Conservation (phyloP, 805 yeast genomes). For the Suhomyces sp. region DNA sequence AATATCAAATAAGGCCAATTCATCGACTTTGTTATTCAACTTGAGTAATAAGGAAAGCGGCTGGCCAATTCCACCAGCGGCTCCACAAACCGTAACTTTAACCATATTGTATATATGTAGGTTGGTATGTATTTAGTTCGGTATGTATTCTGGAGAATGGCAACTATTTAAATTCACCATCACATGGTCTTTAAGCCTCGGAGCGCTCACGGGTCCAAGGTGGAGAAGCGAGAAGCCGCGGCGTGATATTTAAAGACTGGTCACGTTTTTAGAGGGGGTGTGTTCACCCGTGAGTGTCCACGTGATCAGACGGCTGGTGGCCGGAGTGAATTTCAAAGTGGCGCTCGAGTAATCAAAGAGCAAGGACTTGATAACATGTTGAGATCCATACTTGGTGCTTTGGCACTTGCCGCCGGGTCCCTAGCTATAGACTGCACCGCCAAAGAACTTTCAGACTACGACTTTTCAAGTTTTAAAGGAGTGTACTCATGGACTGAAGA, state of each 20-base stretch:
- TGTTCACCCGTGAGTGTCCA: neutral
- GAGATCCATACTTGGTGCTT: neutral
- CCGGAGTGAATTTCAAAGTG: neutral
- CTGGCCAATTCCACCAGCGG: constrained; percentile 50
- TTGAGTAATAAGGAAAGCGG: constrained; percentile 44
- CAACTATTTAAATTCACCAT: neutral
- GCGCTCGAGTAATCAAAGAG: neutral
- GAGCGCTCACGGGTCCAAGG: constrained; percentile 2
- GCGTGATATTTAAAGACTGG: neutral
- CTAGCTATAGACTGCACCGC: constrained; percentile 34
- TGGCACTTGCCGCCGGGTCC: constrained; percentile 7
- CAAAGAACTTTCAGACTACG: constrained; percentile 34
- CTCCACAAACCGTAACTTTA: constrained; percentile 48
- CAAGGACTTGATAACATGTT: neutral
- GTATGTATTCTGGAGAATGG: neutral
- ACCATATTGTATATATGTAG: constrained; percentile 21
- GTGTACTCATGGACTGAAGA: constrained; percentile 34
- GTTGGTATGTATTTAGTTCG: neutral
- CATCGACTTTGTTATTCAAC: constrained; percentile 36
- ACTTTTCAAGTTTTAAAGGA: constrained; percentile 50
- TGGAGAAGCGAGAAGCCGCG: neutral
- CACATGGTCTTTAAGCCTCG: constrained; percentile 4
- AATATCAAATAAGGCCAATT: constrained; percentile 41
- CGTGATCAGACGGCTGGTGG: neutral
- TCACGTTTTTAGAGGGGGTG: neutral